Conservation (phyloP, 139 green algal species). For the Coelastrella sp. region DNA sequence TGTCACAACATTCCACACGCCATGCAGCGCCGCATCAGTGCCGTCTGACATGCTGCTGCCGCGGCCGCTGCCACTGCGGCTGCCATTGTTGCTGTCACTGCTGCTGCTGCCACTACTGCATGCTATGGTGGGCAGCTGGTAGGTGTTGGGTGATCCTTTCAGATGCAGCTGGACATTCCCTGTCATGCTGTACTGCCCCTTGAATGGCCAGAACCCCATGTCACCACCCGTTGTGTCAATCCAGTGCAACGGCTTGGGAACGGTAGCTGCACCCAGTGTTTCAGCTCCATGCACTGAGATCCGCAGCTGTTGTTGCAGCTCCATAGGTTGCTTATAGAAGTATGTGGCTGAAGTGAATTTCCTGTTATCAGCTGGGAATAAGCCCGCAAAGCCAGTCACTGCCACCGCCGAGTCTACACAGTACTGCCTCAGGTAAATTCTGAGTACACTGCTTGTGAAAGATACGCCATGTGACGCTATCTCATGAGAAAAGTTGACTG, state of each 20-base stretch:
- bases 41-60: not conserved
- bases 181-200: not conserved
- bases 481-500: not conserved
- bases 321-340: not conserved
- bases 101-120: not conserved
- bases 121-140: not conserved
- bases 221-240: not conserved
- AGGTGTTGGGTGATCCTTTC: not conserved
- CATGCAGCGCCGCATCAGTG: not conserved
- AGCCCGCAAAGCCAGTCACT: not conserved
- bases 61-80: not conserved
- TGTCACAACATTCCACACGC: constrained; percentile 27
- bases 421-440: not conserved
- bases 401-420: not conserved
- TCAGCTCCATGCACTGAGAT: not conserved
- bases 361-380: not conserved
- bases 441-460: not conserved
- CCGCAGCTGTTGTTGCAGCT: not conserved
- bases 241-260: not conserved
- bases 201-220: not conserved
- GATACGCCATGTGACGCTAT: not conserved
- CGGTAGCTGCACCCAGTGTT: not conserved
- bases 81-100: not conserved
- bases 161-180: not conserved
- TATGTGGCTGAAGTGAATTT: not conserved